Evolutionary conservation across 805 yeast species (phyloP).

Genomic region (Candida khao-thaluensis): DNA sequence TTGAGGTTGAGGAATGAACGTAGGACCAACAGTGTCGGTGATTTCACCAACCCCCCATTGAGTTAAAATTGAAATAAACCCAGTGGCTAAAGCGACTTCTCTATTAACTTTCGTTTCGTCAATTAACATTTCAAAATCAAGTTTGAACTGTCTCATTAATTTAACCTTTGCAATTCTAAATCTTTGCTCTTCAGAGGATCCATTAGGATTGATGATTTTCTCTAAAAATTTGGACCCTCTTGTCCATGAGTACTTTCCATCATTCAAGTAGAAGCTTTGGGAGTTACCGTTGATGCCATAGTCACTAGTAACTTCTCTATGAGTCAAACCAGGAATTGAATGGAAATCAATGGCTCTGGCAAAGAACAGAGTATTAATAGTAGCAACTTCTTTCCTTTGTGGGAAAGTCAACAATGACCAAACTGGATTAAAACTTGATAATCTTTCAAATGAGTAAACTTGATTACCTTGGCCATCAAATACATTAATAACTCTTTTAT

Average conservation of each 20-base stretch:
- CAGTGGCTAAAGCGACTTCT: conserved; percentile 59
- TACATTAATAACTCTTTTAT: conserved; percentile 47
- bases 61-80: conserved; percentile 61
- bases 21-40: conserved; percentile 56
- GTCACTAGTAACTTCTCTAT: conserved; percentile 41
- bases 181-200: conserved; percentile 54
- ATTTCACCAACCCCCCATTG: conserved; percentile 61
- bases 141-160: conserved; percentile 55
- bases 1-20: conserved; percentile 23
- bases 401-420: conserved; percentile 53
- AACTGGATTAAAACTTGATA: conserved; percentile 45
- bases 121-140: conserved; percentile 57
- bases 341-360: conserved; percentile 50
- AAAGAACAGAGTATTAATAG: conserved; percentile 49
- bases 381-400: conserved; percentile 47
- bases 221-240: conserved; percentile 52
- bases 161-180: conserved; percentile 55
- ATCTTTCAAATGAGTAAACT: conserved; percentile 52
- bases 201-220: conserved; percentile 49
- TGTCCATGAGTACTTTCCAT: conserved; percentile 60
- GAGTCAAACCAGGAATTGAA: conserved; percentile 42
- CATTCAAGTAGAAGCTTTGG: conserved; percentile 49
- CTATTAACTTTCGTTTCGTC: conserved; percentile 48
- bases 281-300: conserved; percentile 21
- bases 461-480: conserved; percentile 44